Evolutionary conservation across 2,329 filamentous ascomycete genomes (phyloP), one percentile per base, ranked within the genome.

Genomic region (Trichoderma harzianum): DNA sequence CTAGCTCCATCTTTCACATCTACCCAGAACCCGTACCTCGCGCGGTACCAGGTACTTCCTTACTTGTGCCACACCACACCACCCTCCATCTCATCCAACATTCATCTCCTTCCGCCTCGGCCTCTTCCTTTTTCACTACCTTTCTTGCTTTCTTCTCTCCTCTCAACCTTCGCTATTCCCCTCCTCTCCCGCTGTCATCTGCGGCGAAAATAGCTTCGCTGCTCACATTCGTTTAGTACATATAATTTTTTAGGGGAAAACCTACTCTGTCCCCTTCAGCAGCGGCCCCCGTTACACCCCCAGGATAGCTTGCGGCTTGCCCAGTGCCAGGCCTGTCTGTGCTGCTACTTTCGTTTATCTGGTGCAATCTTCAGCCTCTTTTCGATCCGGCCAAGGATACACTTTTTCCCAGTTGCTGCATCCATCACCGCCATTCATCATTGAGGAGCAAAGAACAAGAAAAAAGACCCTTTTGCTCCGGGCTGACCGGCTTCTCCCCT

Each of bases 181-280:
- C 30, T 70, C 68, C 28, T 55, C 58, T 32, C 47, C 8, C 58
- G 34, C 51, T 30, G 34, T 63, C 68, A 63, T 34, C 61, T 39
- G 60, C 51, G 69, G 69, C 36, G 69, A 58, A 65, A 47, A 65
- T 58, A 28, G 30, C 69, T 60, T 71, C 61, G 61, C 69, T 65
- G 69, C 69, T 65, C 53, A 71, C 69, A 71, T 71, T 71, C 69
- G 69, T 71, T 71, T 71, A 58, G 60, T 32, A 65, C 60, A 43
- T 30, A 65, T 34, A 18, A 32, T 39, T 34, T 58, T 55, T 32
- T 24, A 18, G 6, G n/a, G 51, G 36, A 21, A 26, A 28, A 57
- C 32, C 55, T 51, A 36, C 57, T 39, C 7, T 14, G 3, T 30
- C 43, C 28, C 53, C 61, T 64, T 51, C 34, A 60, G 28, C 61